These are phyloP conservation scores for Lentinula detonsa DNA, from an alignment of 768 basidiomycete genomes.

Conservation along the genomic window DNA sequence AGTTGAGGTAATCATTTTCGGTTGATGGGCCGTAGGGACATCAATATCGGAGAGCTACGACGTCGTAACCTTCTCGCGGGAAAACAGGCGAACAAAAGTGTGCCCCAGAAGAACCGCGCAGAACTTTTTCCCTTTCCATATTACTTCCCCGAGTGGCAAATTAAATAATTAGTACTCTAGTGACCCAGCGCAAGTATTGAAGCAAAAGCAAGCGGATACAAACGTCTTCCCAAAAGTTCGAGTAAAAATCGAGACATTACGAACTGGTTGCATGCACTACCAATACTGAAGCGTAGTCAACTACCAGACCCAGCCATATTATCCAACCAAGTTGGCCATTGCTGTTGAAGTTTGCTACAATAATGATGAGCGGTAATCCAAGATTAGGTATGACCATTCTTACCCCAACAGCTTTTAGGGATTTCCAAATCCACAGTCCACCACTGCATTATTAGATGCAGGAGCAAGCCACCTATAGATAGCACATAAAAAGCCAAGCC, in stretches of 20 bases:
- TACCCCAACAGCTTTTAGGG: slow-evolving; percentile 18
- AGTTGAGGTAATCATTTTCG: too few species aligned
- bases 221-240: too few species aligned
- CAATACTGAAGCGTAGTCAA: slow-evolving; percentile 5
- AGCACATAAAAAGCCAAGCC: slow-evolving; percentile 26
- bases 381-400: not conserved
- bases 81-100: too few species aligned
- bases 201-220: not conserved
- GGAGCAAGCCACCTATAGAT: slow-evolving; percentile 17
- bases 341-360: slow-evolving; percentile 10
- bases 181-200: not conserved
- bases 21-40: too few species aligned
- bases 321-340: slow-evolving; percentile 14
- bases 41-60: too few species aligned
- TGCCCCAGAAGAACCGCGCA: too few species aligned
- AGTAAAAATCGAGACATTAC: too few species aligned
- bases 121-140: too few species aligned
- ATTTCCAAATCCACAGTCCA: slow-evolving; percentile 15
- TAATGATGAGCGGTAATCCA: not conserved
- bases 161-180: not conserved
- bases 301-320: slow-evolving; percentile 10
- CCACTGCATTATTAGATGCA: slow-evolving; percentile 21
- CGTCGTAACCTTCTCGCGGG: too few species aligned
- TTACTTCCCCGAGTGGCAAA: not conserved
- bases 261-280: not conserved